Percentiles rank a stretch among this genome's conserved stretches.
These are phyloP conservation scores for Arthrocladium fulminans DNA, from an alignment of 2,329 filamentous ascomycete species.

Conservation along the genomic window DNA sequence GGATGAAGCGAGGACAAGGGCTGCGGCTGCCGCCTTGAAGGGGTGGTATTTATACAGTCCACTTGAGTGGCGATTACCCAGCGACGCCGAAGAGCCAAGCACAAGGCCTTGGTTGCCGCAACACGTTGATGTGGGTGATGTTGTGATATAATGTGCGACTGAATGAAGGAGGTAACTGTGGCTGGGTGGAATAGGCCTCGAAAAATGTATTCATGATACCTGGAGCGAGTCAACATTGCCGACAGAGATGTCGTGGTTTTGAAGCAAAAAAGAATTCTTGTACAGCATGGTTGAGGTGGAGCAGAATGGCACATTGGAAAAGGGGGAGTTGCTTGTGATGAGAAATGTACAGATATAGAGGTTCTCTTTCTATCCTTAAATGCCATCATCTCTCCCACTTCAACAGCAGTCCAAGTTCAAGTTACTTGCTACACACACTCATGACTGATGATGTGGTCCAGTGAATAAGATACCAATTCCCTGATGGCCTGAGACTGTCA, in stretches of 20 bases:
- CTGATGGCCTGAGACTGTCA: too few species aligned
- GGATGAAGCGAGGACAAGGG: conserved; percentile 66
- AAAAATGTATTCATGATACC: background rate
- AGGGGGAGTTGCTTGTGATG: background rate
- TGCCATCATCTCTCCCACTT: conserved; percentile 1
- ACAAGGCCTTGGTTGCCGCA: conserved; percentile 57
- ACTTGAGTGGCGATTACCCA: conserved; percentile 55
- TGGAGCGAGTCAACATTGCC: background rate
- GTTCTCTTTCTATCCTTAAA: background rate
- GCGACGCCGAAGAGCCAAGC: conserved; percentile 56
- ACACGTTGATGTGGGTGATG: conserved; percentile 62
- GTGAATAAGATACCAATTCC: too few species aligned
- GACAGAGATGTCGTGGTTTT: background rate
- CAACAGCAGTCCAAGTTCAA: background rate
- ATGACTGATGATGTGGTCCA: too few species aligned
- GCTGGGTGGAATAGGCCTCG: background rate
- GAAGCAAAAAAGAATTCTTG: background rate
- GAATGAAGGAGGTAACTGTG: background rate
- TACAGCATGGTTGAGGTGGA: background rate
- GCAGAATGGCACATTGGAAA: background rate
- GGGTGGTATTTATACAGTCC: conserved; percentile 95
- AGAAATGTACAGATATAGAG: conserved; percentile 7
- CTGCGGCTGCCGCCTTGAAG: conserved; percentile 78
- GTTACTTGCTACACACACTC: background rate
- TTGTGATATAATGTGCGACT: conserved; percentile 41